Evolutionary conservation across 768 basidiomycete genomes (phyloP).

Genomic region (Mycena capillaripes): DNA sequence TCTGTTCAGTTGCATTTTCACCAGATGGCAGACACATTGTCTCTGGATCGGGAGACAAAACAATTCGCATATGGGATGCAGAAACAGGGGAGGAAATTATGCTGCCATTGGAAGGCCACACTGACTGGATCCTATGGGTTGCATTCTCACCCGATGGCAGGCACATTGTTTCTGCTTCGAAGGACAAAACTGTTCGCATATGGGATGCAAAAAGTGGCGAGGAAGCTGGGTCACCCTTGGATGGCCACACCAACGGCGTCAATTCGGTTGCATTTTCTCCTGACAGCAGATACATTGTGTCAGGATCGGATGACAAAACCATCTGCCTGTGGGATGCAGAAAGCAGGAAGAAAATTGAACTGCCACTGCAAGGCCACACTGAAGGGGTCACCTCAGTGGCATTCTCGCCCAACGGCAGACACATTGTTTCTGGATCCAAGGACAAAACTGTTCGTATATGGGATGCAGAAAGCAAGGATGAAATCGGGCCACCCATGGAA

Average conservation of each 20-base stretch:
- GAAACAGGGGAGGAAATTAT: background rate
- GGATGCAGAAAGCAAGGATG: background rate
- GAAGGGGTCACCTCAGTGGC: background rate
- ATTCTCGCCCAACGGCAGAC: background rate
- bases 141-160: background rate
- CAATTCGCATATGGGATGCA: background rate
- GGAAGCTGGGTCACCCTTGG: background rate
- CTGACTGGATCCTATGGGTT: background rate
- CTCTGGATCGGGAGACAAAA: background rate
- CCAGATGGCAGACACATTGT: background rate
- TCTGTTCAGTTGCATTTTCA: background rate
- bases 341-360: background rate
- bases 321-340: background rate
- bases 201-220: background rate
- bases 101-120: background rate
- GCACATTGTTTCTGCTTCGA: background rate
- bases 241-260: background rate
- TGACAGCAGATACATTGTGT: background rate
- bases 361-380: background rate
- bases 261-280: background rate
- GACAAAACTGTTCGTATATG: background rate
- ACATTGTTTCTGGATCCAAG: background rate
- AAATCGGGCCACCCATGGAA: background rate
- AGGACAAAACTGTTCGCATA: background rate
- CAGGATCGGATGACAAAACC: background rate